Percentiles rank a stretch among this genome's conserved stretches.
phyloP scores from a whole-genome alignment of 345 rosid genomes.

The Turritis glabra region DNA sequence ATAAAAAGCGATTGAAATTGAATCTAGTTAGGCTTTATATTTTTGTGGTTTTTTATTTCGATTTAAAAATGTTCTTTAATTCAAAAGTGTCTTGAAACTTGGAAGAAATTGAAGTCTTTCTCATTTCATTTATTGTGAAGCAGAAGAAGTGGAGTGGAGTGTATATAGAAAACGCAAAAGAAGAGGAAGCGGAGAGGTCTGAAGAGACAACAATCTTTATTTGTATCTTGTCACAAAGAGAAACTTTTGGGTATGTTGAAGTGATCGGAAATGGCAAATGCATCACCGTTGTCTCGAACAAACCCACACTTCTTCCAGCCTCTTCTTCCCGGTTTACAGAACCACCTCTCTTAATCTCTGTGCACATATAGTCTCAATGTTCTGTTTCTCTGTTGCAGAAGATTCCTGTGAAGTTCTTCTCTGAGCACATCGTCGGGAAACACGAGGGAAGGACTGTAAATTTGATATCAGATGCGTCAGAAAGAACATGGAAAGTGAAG shows the following conservation, averaged over 20 bases:
- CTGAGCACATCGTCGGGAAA: neutral
- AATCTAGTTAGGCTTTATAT: neutral
- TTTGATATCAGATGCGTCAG: neutral
- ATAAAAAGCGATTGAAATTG: neutral
- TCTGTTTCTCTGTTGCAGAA: slow-evolving; percentile 6
- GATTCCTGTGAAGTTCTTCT: slow-evolving; percentile 21
- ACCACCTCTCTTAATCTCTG: neutral
- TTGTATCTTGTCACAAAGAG: no score
- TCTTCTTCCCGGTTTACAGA: slow-evolving; percentile 2
- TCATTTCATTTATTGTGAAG: neutral
- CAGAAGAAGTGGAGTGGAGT: neutral
- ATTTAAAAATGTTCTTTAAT: neutral
- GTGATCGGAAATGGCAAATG: neutral
- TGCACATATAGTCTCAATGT: neutral
- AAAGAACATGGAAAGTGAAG: slow-evolving; percentile 24
- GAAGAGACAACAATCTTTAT: neutral
- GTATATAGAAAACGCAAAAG: neutral
- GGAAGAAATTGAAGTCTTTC: neutral
- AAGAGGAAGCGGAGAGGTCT: neutral
- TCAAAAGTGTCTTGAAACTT: neutral
- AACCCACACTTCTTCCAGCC: slow-evolving; percentile 19
- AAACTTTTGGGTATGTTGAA: neutral
- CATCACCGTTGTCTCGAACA: neutral
- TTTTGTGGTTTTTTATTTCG: neutral
- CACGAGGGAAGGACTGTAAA: neutral